Evolutionary conservation across 345 rosid genomes (phyloP).

Genomic region (Populus nigra): DNA sequence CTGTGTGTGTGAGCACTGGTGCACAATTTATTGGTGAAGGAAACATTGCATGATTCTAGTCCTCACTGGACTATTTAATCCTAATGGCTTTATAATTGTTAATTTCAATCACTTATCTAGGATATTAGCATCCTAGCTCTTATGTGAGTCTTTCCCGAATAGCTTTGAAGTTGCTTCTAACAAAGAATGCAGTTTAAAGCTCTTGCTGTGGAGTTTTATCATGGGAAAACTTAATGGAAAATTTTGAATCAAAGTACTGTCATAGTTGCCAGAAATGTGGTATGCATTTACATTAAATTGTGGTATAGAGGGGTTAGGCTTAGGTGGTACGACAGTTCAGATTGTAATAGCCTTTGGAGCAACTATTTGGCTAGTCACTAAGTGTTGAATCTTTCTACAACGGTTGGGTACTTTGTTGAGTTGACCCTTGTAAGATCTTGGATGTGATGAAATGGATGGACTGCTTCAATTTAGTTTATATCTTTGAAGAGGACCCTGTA

Average conservation of each 20-base stretch:
- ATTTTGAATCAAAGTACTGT: too few relatives aligned
- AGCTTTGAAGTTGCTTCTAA: background rate
- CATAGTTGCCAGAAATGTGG: background rate
- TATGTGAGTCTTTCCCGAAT: background rate
- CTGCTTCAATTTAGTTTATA: background rate
- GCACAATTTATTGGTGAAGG: background rate
- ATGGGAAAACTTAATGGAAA: background rate
- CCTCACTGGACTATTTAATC: background rate
- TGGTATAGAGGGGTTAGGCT: too few relatives aligned
- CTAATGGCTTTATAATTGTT: background rate
- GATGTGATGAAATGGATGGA: background rate
- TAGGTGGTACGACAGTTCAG: background rate
- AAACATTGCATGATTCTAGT: background rate
- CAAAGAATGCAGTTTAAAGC: background rate
- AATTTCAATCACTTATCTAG: background rate
- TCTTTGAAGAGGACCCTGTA: background rate
- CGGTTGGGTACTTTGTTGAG: background rate
- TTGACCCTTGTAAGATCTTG: background rate
- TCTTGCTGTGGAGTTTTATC: background rate
- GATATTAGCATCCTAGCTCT: background rate
- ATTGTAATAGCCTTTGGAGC: background rate
- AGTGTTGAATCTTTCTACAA: background rate
- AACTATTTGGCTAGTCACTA: background rate
- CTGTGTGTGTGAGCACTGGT: background rate
- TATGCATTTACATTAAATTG: background rate